Percentiles rank a stretch among this genome's conserved stretches.
These are phyloP conservation scores for Glarea lozoyensis DNA, from an alignment of 495 filamentous ascomycete species.

Conservation along the genomic window DNA sequence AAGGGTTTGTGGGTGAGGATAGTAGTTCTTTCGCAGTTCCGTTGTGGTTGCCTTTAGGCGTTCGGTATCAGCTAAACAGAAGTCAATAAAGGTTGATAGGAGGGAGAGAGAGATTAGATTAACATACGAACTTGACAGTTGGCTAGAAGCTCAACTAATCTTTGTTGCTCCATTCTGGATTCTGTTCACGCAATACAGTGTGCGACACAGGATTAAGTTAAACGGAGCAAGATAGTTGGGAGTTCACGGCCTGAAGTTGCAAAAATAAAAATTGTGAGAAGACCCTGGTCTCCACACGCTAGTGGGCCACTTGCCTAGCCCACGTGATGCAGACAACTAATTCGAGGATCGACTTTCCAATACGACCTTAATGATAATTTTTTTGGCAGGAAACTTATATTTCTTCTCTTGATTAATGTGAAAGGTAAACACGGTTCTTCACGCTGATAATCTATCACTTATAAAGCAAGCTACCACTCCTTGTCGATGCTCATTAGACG, in stretches of 20 bases:
- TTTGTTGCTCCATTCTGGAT: slow-evolving; percentile 58
- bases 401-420: too few species aligned
- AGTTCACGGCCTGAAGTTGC: slow-evolving; percentile 7
- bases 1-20: slow-evolving; percentile 73
- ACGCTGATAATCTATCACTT: too few species aligned
- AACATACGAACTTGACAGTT: slow-evolving; percentile 66
- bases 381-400: too few species aligned
- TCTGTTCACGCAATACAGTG: slow-evolving; percentile 4
- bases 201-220: background rate
- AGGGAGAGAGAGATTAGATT: slow-evolving; percentile 1
- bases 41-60: slow-evolving; percentile 85
- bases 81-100: slow-evolving; percentile 2
- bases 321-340: too few species aligned
- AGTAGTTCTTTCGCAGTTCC: slow-evolving; percentile 83
- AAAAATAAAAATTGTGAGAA: background rate
- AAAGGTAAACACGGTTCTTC: too few species aligned
- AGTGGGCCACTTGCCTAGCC: too few species aligned
- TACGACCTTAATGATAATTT: too few species aligned
- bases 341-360: too few species aligned
- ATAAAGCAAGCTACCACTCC: too few species aligned
- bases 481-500: too few species aligned
- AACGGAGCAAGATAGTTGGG: background rate
- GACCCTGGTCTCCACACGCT: background rate
- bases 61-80: slow-evolving; percentile 57
- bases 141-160: slow-evolving; percentile 65